Evolutionary conservation across 768 basidiomycete species (phyloP), one percentile per base, ranked within the genome.

Genomic region (Tephrocybe sp.): DNA sequence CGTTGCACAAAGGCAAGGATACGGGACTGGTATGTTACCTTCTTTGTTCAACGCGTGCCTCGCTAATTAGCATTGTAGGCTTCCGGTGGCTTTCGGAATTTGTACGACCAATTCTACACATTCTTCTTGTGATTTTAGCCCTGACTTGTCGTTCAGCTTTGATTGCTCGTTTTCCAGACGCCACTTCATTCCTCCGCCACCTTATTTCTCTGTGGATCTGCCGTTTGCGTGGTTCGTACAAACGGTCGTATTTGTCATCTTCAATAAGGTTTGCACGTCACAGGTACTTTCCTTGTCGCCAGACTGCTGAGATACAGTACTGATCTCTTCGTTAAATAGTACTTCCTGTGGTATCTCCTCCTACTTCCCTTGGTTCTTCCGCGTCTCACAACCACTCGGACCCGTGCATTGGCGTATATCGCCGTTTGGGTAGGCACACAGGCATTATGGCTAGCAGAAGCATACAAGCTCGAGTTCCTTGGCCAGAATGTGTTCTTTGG

Each of bases 61-160:
- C 29, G 19, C 22, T 39, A 15, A 38, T 2, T 9, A 7, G 13
- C 10, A 19, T 21, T 24, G 15, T 25, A 88, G 86, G 88, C 51
- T 93, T 95, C 89, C 85, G 91, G 59, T 97, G 94, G 94, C 62
- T 97, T 52, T 94, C 91, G 54, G 93, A 94, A 93, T 97, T 94
- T 72, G 92, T 94, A 65, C 59, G 88, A 70, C 30, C 12, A 9
- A 15, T 34, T 29, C 11, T n/a, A n/a, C n/a, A n/a, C n/a, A 29
- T 5, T 5, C 27, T 16, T 34, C 33, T 34, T 34, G 33, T 34
- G 16, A 4, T 34, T 15, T 8, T 34, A 8, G 16, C 7, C 4
- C 7, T 16, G 7, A 34, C n/a, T 15, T 34, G 7, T 15, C 33
- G 8, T 15, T 15, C 33, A 16, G 27, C 6, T 29, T 29, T 29